Conservation (phyloP, 1,284 basidiomycete genomes). For the Fomitiporia mediterranea region DNA sequence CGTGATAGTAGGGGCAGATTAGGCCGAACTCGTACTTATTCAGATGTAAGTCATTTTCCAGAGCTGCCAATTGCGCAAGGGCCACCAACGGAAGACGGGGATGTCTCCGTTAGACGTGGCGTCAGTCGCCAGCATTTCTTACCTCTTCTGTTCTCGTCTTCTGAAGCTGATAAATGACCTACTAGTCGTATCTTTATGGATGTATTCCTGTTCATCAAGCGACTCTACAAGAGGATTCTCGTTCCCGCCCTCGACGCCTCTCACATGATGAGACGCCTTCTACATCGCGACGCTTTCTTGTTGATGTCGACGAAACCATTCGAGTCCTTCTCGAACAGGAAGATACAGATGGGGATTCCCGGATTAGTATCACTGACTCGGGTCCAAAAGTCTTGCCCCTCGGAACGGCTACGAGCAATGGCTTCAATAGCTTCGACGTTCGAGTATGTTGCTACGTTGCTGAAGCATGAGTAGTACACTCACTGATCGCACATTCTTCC, state of each 20-base stretch:
- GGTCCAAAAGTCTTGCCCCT: constrained; percentile 95
- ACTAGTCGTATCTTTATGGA: constrained; percentile 56
- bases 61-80: too few species aligned
- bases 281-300: constrained; percentile 81
- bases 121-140: background rate
- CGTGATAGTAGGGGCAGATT: too few species aligned
- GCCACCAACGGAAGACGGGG: background rate
- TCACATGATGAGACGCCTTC: constrained; percentile 84
- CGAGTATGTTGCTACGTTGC: constrained; percentile 52
- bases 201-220: constrained; percentile 53
- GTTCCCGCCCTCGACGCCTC: constrained; percentile 67
- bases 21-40: too few species aligned
- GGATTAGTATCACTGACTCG: constrained; percentile 95
- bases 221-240: constrained; percentile 71
- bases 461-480: constrained; percentile 8
- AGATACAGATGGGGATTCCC: constrained; percentile 95
- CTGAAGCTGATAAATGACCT: constrained; percentile 3
- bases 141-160: background rate
- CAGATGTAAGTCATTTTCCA: too few species aligned
- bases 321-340: constrained; percentile 95
- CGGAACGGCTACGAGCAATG: constrained; percentile 95
- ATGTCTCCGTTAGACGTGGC: background rate
- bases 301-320: constrained; percentile 99
- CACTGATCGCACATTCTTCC: constrained; percentile 1
- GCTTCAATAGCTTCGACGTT: constrained; percentile 96